phyloP scores from a whole-genome alignment of 768 basidiomycete genomes.

The Mycena amicta region DNA sequence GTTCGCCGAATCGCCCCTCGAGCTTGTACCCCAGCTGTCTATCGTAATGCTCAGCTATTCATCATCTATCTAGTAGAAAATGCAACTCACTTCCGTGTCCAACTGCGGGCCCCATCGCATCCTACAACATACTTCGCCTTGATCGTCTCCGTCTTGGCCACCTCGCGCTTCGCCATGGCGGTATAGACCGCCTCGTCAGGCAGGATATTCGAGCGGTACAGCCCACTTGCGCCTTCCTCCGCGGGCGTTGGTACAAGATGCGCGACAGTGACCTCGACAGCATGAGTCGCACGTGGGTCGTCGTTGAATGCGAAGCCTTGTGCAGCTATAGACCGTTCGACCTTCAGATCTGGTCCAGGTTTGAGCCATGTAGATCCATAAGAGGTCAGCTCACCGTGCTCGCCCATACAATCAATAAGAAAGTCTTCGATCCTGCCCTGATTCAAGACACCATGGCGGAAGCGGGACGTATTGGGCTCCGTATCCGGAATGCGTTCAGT shows the following conservation, averaged over 20 bases:
- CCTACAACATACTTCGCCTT: slow-evolving; percentile 39
- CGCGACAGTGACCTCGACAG: slow-evolving; percentile 16
- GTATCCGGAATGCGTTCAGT: slow-evolving; percentile 21
- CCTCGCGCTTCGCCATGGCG: not conserved
- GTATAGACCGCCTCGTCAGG: not conserved
- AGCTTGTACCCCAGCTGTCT: slow-evolving; percentile 45
- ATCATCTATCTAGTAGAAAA: not conserved
- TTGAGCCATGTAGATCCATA: no score
- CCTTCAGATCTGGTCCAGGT: no score
- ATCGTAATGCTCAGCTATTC: not conserved
- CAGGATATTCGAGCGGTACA: slow-evolving; percentile 19
- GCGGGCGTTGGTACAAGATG: slow-evolving; percentile 7
- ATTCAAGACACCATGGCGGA: slow-evolving; percentile 36
- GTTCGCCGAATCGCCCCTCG: slow-evolving; percentile 50
- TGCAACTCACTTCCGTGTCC: slow-evolving; percentile 38
- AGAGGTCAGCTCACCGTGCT: no score
- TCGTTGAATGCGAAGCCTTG: slow-evolving; percentile 31
- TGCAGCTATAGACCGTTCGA: slow-evolving; percentile 40
- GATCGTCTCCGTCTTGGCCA: slow-evolving; percentile 26
- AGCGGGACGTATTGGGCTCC: slow-evolving; percentile 15
- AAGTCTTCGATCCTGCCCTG: slow-evolving; percentile 46
- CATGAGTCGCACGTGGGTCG: slow-evolving; percentile 15
- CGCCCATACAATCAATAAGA: slow-evolving; percentile 42
- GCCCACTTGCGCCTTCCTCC: slow-evolving; percentile 5
- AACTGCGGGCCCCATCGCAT: slow-evolving; percentile 46